Evolutionary conservation across 1,139 yeast species (phyloP).

Genomic region (Zygosaccharomyces pseudobailii): DNA sequence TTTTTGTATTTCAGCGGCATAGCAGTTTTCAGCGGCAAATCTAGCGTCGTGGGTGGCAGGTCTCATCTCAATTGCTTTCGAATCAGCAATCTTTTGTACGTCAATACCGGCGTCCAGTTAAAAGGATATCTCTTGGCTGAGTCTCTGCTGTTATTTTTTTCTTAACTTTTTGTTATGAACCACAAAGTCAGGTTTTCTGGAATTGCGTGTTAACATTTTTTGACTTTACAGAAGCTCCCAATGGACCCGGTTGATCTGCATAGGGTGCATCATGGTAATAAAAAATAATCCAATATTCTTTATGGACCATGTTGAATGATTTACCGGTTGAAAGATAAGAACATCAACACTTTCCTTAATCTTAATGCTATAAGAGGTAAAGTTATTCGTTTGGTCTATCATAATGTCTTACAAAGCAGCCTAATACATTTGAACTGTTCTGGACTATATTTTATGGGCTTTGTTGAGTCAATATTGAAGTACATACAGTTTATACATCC

Average conservation of each 20-base stretch:
- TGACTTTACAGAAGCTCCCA: neutral
- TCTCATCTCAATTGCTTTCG: no score
- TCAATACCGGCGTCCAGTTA: no score
- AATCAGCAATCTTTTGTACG: no score
- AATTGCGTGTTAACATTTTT: neutral
- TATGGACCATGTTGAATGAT: neutral
- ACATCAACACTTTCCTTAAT: neutral
- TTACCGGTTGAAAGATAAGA: neutral
- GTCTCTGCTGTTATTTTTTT: neutral
- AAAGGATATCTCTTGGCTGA: no score
- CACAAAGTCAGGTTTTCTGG: neutral
- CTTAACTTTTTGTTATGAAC: neutral
- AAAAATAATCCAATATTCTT: slow-evolving; percentile 1
- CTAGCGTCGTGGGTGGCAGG: no score
- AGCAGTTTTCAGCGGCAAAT: no score
- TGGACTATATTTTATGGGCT: no score
- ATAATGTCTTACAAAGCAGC: no score
- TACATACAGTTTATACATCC: no score
- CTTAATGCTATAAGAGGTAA: neutral
- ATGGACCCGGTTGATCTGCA: neutral
- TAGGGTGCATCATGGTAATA: neutral
- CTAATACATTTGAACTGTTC: no score
- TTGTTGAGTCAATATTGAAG: no score
- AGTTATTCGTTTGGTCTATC: no score
- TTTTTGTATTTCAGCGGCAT: neutral